Evolutionary conservation across 2,329 filamentous ascomycete species (phyloP), one percentile per base, ranked within the genome.

Genomic region (Pseudovirgaria hyperparasitica): DNA sequence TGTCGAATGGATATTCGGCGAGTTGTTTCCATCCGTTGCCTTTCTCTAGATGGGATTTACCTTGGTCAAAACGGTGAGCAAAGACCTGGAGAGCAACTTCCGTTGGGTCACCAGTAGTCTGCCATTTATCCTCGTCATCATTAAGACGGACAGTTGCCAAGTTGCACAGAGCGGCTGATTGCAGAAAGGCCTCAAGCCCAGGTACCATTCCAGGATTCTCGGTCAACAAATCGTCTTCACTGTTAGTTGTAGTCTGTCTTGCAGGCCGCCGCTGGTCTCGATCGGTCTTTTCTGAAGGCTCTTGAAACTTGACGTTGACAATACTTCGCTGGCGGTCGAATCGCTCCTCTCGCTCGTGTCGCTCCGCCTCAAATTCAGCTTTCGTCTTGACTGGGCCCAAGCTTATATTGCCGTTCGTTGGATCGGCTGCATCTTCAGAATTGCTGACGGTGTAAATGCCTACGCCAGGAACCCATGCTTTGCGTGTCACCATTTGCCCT

Each of bases 141-240:
- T 57, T 52, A 25, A 52, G 41, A 23, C 56, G 56, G 4, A 73
- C 56, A 4, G 57, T 61, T 4, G 66, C 66, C 9, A 70, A 50
- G 38, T 70, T 70, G 24, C 62, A 63, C 20, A 57, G 40, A 7
- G 53, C 52, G 14, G 31, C 44, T 22, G 50, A 37, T 13, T 52
- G 48, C 14, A 52, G 39, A 26, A 44, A 54, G n/a, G 48, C 42
- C 5, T 46, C 34, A 7, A 54, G 42, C 17, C 43, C 27, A 5
- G 34, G 31, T 16, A 45, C 41, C 16, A 38, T 26, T 6, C 45
- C 36, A 8, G 45, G 28, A 11, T 45, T 35, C 7, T 52, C 45
- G 5, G 45, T 35, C 16, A 34, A 35, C 1, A 34, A 26, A 9
- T 37, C 23, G 19, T 42, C 22, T 29, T 21, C 19, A 23, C 23